Percentiles rank a stretch among this genome's conserved stretches.
Evolutionary conservation across 2,329 filamentous ascomycete species (phyloP).

Genomic region (Thielaviopsis euricoi): DNA sequence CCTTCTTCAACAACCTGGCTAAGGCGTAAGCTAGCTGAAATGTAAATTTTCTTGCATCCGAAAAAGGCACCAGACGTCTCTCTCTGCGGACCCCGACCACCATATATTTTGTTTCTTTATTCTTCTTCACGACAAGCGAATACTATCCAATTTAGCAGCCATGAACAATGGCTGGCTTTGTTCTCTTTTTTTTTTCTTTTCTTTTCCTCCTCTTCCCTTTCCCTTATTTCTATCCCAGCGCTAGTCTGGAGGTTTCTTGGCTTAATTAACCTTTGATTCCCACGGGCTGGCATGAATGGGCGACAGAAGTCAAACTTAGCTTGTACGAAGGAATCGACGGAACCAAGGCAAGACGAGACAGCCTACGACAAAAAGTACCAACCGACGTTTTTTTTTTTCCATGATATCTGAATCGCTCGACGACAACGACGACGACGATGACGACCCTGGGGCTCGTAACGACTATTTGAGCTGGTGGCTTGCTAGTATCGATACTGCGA

Average conservation of each 20-base stretch:
- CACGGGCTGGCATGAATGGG: background rate
- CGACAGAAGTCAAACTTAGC: background rate
- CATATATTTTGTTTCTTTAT: background rate
- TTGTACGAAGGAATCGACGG: background rate
- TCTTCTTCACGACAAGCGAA: conserved; percentile 1
- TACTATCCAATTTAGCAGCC: background rate
- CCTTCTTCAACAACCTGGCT: conserved; percentile 51
- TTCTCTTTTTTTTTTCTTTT: background rate
- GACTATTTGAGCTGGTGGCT: no score
- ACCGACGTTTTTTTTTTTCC: no score
- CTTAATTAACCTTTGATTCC: background rate
- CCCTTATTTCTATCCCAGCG: conserved; percentile 1
- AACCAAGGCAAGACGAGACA: background rate
- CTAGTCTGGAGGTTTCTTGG: conserved; percentile 5
- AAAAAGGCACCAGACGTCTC: background rate
- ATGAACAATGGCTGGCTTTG: background rate
- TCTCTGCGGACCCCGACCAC: background rate
- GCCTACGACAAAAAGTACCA: background rate
- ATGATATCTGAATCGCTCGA: no score
- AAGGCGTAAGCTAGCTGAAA: conserved; percentile 25
- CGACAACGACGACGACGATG: no score
- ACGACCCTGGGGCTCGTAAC: no score
- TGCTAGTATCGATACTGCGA: background rate
- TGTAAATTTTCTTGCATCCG: conserved; percentile 8
- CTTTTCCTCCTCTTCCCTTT: background rate